These are phyloP conservation scores for Saxophila tyrrhenica DNA, from an alignment of 495 filamentous ascomycete species.

Conservation along the genomic window DNA sequence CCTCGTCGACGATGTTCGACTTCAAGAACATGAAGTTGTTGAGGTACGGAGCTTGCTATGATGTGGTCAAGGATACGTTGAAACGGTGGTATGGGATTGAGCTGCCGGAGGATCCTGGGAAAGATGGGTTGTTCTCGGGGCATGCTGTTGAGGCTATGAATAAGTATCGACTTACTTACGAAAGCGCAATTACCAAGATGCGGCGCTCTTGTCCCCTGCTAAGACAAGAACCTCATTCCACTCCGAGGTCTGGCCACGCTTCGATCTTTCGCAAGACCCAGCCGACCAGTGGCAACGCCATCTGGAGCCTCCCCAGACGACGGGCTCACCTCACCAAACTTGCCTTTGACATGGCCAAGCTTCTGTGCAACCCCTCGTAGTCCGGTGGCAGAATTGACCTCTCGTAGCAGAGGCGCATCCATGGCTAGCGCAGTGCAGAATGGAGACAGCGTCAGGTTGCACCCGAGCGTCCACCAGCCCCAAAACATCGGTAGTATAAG, in stretches of 20 bases:
- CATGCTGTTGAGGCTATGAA: not conserved
- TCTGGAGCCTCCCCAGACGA: not conserved
- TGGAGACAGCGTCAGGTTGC: not conserved
- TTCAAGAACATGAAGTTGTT: not conserved
- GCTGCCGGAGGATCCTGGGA: not conserved
- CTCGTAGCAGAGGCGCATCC: not conserved
- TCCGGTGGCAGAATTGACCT: not conserved
- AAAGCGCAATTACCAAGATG: no score
- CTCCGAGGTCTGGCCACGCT: no score
- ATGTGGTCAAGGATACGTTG: not conserved
- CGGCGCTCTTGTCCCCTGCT: no score
- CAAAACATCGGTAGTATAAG: not conserved
- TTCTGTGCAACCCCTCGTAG: not conserved
- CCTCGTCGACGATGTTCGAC: not conserved
- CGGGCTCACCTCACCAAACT: not conserved
- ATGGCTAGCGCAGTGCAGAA: not conserved
- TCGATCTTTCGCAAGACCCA: no score
- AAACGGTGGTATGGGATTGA: not conserved
- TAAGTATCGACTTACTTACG: no score
- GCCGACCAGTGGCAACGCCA: not conserved
- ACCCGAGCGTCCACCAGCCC: not conserved
- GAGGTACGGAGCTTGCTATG: not conserved
- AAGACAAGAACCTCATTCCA: no score
- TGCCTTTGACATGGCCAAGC: not conserved
- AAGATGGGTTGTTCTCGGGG: not conserved